phyloP scores from a whole-genome alignment of 306 rosid genomes.

The Cicer pinnatifidum region DNA sequence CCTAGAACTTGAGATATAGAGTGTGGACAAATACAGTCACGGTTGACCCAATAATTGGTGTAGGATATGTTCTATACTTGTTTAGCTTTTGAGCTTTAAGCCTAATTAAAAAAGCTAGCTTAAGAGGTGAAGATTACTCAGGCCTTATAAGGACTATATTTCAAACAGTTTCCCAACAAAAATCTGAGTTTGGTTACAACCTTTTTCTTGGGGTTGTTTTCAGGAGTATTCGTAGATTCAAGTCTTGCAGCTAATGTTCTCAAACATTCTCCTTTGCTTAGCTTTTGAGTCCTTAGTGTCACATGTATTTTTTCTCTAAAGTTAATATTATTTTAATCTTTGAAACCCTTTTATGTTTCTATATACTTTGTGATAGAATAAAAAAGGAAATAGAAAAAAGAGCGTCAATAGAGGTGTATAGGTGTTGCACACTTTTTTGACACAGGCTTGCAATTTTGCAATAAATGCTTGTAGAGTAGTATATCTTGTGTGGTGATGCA shows the following conservation, averaged over 20 bases:
- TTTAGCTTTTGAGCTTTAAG: too few relatives aligned
- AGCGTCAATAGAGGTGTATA: conserved; percentile 5
- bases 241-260: not conserved
- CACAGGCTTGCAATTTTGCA: conserved; percentile 23
- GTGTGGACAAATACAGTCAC: too few relatives aligned
- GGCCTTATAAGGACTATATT: too few relatives aligned
- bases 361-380: not conserved
- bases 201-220: not conserved
- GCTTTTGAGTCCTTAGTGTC: conserved; percentile 4
- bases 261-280: not conserved
- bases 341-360: not conserved
- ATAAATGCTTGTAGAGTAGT: conserved; percentile 19
- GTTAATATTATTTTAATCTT: conserved; percentile 5
- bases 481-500: conserved; percentile 24
- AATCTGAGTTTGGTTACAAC: not conserved
- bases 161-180: too few relatives aligned
- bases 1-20: not conserved
- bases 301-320: not conserved
- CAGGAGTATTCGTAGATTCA: not conserved
- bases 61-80: not conserved
- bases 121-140: too few relatives aligned
- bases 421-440: not conserved
- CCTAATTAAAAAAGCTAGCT: too few relatives aligned
- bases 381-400: not conserved
- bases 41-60: not conserved